Conservation (phyloP, 306 rosid species). For the barrel medic (Medicago truncatula) region MtrunA17r5.0-ANR NC_053045.1:64554501-64555000, state of each 20-base stretch:
- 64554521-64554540: constrained; percentile 27
- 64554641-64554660: constrained; percentile 87
- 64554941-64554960: too few species aligned
- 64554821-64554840: too few species aligned
- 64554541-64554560: constrained; percentile 12
- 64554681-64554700: constrained; percentile 69
- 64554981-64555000: too few species aligned
- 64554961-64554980: too few species aligned
- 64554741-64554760: constrained; percentile 10
- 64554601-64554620: constrained; percentile 67
- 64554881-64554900: too few species aligned
- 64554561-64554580: neutral
- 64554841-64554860: too few species aligned
- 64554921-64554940: too few species aligned
- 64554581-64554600: constrained; percentile 38
- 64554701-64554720: constrained; percentile 38
- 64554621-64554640: constrained; percentile 86
- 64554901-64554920: too few species aligned
- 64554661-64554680: constrained; percentile 95
- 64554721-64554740: constrained; percentile 25
- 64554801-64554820: too few species aligned
- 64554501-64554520: constrained; percentile 24
- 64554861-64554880: too few species aligned
- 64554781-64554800: too few species aligned
- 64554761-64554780: too few species aligned